phyloP scores from a whole-genome alignment of 1,284 basidiomycete genomes.

The Pseudozyma sp. region DNA sequence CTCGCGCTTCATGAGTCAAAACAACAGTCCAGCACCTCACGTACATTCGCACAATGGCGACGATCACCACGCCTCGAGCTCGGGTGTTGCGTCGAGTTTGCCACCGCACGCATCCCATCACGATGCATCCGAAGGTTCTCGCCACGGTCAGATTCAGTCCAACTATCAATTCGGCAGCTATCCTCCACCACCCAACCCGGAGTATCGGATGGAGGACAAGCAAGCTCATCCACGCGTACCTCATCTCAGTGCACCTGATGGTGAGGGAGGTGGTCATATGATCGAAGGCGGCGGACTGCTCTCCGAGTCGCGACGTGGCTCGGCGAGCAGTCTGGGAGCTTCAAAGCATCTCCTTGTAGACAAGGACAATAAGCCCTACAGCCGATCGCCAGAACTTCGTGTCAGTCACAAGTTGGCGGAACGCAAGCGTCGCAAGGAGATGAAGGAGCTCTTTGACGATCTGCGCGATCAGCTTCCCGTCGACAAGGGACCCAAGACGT shows the following conservation, averaged over 20 bases:
- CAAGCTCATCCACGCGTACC: conserved; percentile 38
- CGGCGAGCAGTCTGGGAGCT: conserved; percentile 18
- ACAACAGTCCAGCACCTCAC: conserved; percentile 49
- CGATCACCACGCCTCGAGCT: conserved; percentile 27
- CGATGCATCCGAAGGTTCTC: conserved; percentile 18
- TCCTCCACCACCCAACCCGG: conserved; percentile 32
- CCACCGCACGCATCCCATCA: conserved; percentile 18
- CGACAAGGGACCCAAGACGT: conserved; percentile 65
- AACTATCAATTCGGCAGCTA: conserved; percentile 55
- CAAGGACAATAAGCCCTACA: conserved; percentile 65
- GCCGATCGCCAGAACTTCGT: conserved; percentile 62
- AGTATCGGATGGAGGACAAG: conserved; percentile 42
- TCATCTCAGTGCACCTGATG: conserved; percentile 47
- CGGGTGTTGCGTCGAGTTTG: conserved; percentile 14
- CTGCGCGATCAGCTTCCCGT: conserved; percentile 64
- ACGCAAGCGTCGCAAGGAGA: conserved; percentile 66
- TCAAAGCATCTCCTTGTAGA: conserved; percentile 37
- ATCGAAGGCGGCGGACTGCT: conserved; percentile 31
- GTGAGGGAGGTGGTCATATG: conserved; percentile 38
- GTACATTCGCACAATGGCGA: conserved; percentile 33
- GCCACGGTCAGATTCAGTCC: conserved; percentile 34
- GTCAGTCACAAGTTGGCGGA: conserved; percentile 68
- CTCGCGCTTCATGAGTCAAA: conserved; percentile 47
- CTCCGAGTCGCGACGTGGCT: conserved; percentile 40
- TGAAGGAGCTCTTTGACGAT: conserved; percentile 68